Evolutionary conservation across 352 stramenopile genomes (phyloP), one percentile per base, ranked within the genome.

Genomic region (Phytophthora brassicae): DNA sequence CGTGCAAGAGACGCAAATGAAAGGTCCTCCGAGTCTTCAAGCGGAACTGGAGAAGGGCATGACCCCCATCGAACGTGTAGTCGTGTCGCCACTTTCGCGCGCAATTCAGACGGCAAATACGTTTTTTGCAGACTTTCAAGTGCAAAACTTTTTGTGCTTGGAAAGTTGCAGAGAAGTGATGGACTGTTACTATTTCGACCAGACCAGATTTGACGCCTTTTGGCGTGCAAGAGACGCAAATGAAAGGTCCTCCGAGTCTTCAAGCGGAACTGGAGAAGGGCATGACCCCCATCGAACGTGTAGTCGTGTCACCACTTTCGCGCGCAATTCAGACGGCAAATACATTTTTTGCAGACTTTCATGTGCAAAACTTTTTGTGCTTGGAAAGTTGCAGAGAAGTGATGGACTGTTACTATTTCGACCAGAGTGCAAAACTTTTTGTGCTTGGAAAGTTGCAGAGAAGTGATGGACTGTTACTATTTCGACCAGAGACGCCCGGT

Each of bases 321-420:
- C 77, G 84, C 19, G 73, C 81, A 13, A 89, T 92, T 44, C 75
- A 89, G 65, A 92, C 81, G 2, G 83, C 79, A 8, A 60, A 88
- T 55, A 51, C 74, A 42, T 86, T 92, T 35, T 87, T 89, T 51
- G 33, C 56, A 0, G 47, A 68, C 4, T 64, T 73, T 19, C 71
- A 79, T 16, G 39, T 72, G 33, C 68, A 59, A 0, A 31, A 49
- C 0, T 84, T 88, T 22, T 68, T 82, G 24, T 72, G 74, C 20
- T 75, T 90, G n/a, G 84, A 92, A 59, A 58, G 73, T 28, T 88
- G 79, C 19, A 76, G 81, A 3, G 84, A 93, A 61, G 82, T 72
- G 17, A 63, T 90, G 7, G 79, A 79, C 9, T 73, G 82, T 29
- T 74, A 91, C 60, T n/a, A 13, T 14, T 41, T 41, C 33, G 33